Conservation (phyloP, 1,284 basidiomycete genomes). For the Cryptococcus sp. region DNA sequence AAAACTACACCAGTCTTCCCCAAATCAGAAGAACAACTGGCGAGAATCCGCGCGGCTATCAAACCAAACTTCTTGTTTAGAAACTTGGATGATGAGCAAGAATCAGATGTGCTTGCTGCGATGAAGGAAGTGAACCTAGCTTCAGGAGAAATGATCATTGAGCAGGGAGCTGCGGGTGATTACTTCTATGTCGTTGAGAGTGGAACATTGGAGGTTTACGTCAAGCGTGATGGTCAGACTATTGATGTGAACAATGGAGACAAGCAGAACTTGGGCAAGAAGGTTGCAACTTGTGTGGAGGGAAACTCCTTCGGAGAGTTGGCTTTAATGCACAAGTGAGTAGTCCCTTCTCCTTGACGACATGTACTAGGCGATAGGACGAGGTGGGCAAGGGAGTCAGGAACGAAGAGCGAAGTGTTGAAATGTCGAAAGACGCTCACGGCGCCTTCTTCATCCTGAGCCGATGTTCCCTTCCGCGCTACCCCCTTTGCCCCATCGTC, state of each 20-base stretch:
- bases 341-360: background rate
- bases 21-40: slow-evolving; percentile 79
- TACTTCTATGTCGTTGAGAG: slow-evolving; percentile 97
- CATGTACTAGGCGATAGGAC: background rate
- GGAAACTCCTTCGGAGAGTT: slow-evolving; percentile 93
- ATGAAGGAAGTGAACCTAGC: slow-evolving; percentile 84
- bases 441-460: no score
- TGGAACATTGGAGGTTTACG: slow-evolving; percentile 82
- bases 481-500: no score
- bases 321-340: slow-evolving; percentile 87
- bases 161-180: slow-evolving; percentile 94
- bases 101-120: slow-evolving; percentile 83
- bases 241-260: slow-evolving; percentile 56
- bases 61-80: slow-evolving; percentile 90
- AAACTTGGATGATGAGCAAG: slow-evolving; percentile 94
- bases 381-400: no score
- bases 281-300: slow-evolving; percentile 78
- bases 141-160: slow-evolving; percentile 79
- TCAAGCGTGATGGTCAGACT: slow-evolving; percentile 53
- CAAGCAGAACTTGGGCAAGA: slow-evolving; percentile 57
- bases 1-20: slow-evolving; percentile 60
- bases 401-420: no score
- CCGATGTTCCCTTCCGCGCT: no score
- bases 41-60: slow-evolving; percentile 81
- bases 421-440: no score